Evolutionary conservation across 108 stramenopile genomes (phyloP).

Genomic region (Nannochloropsis granulata): DNA sequence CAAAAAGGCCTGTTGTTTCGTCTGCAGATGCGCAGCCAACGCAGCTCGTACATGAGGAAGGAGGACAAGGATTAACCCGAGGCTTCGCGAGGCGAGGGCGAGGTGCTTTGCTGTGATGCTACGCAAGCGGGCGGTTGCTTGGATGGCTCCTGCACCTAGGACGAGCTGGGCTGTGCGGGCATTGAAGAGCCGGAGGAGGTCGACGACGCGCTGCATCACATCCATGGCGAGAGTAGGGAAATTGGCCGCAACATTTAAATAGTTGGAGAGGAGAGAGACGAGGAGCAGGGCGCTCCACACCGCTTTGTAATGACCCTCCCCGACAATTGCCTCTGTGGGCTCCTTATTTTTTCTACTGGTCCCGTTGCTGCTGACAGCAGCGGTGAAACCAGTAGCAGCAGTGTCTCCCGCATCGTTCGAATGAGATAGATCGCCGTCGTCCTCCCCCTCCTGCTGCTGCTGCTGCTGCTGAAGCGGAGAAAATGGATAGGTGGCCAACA

Average conservation of each 20-base stretch:
- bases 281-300: conserved; percentile 85
- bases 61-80: conserved; percentile 61
- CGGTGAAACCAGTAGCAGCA: background rate
- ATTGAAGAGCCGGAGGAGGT: conserved; percentile 77
- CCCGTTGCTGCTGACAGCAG: background rate
- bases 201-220: conserved; percentile 61
- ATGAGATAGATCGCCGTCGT: conserved; percentile 2
- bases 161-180: conserved; percentile 75
- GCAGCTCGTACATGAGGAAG: conserved; percentile 81
- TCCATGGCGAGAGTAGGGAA: conserved; percentile 62
- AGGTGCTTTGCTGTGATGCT: conserved; percentile 89
- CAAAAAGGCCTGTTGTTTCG: conserved; percentile 73
- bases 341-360: background rate
- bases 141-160: conserved; percentile 77
- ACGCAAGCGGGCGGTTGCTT: conserved; percentile 65
- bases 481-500: background rate
- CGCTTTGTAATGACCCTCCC: conserved; percentile 63
- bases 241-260: conserved; percentile 61
- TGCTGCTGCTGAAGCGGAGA: background rate
- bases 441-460: background rate
- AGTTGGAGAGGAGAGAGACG: conserved; percentile 67
- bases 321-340: conserved; percentile 50
- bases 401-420: background rate
- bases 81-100: conserved; percentile 70
- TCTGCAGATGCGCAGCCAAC: conserved; percentile 69